A percentile compares a stretch with the other conserved stretches of the same genome.
Evolutionary conservation across 371 early-diverging fungal species (phyloP).

Genomic region (Haplosporangium sp.): DNA sequence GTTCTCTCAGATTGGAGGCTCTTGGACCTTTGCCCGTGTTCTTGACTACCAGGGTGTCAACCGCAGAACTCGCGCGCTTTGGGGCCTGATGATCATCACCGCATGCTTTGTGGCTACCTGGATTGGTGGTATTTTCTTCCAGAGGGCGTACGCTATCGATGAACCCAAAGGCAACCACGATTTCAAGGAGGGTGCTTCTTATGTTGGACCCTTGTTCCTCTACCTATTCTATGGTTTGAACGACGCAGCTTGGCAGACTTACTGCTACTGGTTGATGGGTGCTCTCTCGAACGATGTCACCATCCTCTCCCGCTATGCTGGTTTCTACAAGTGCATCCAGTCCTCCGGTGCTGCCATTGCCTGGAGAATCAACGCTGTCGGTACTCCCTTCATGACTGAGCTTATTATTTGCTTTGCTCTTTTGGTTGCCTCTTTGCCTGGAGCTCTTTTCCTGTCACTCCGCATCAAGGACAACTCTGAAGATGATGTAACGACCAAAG

Average conservation of each 20-base stretch:
- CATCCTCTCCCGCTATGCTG: conserved; percentile 78
- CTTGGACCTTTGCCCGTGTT: conserved; percentile 64
- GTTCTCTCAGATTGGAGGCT: conserved; percentile 75
- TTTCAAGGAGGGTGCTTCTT: conserved; percentile 54
- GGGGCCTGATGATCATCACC: conserved; percentile 62
- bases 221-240: conserved; percentile 75
- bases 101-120: conserved; percentile 67
- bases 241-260: conserved; percentile 77
- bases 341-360: conserved; percentile 72
- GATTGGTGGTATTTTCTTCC: conserved; percentile 73
- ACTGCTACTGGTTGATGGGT: conserved; percentile 79
- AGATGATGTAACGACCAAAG: too few species aligned
- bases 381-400: conserved; percentile 47
- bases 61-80: conserved; percentile 65
- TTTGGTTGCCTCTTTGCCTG: conserved; percentile 51
- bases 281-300: conserved; percentile 78
- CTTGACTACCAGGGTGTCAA: conserved; percentile 63
- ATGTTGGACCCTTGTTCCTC: conserved; percentile 69
- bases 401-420: conserved; percentile 58
- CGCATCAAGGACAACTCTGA: conserved; percentile 52
- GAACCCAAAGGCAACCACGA: conserved; percentile 25
- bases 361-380: conserved; percentile 56
- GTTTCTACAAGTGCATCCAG: conserved; percentile 89
- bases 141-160: conserved; percentile 59
- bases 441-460: conserved; percentile 43